Base-by-base conservation (phyloP, 1,284 basidiomycete species). In the Rhodotorula sp. region DNA sequence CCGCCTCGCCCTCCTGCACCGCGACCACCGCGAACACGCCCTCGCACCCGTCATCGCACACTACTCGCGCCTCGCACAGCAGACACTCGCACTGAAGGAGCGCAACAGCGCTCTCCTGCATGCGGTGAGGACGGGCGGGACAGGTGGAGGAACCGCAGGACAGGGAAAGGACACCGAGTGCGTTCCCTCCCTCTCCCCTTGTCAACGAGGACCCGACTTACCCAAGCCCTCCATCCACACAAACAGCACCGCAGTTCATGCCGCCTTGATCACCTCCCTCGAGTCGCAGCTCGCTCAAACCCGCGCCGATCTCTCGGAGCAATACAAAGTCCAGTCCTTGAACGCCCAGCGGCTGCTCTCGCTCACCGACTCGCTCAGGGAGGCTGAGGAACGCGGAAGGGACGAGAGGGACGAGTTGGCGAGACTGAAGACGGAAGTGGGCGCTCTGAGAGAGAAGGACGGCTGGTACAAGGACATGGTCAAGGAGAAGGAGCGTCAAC, bases 311-410 rank as follows among this genome's bases (percentile, higher is more conserved):
- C 84, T 98, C 53, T 90, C 93, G 4, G 90, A 89, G 10, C 88
- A 96, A 4, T 99, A 99, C 85, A 95, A 96, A 81, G 92, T 92
- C 0, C 94, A 98, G 79, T 80, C 81, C 10, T 92, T 95, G 81
- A 96, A 96, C 80, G 92, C 94, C 2, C 94, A 97, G 79, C 86
- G 92, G 51, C 84, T 95, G 20, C 84, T 99, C 22, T 86, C 90
- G 11, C 91, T 98, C 88, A 95, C 92, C 72, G 95, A 99, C 80
- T 90, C 91, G 0, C 83, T 98, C 13, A 87, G 94, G 56, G 93
- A 95, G 80, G 89, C 92, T 79, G 94, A 98, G 79, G 90, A 94
- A 72, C 77, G 88, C 36, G 86, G 88, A 8, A 85, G 91, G 64
- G 83, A 88, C 58, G 90, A 91, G 72, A 84, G 88, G 4, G 93